phyloP scores from a whole-genome alignment of 805 yeast genomes.

The Hanseniaspora taiwanica region DNA sequence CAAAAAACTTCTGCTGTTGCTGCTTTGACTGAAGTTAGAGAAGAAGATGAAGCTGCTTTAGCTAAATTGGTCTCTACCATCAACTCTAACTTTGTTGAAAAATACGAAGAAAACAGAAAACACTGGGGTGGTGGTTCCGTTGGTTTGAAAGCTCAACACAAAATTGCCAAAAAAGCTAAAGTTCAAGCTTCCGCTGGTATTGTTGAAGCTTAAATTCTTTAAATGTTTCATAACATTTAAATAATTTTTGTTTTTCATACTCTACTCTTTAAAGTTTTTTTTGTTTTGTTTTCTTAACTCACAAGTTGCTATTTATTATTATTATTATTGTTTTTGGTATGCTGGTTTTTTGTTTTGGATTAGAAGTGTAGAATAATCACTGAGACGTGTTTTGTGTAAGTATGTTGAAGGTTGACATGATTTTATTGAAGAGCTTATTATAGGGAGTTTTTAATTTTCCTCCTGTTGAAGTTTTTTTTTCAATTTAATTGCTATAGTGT shows the following conservation, averaged over 20 bases:
- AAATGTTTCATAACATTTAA: neutral
- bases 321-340: neutral
- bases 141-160: conserved; percentile 88
- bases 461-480: neutral
- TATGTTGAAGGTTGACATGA: conserved; percentile 1
- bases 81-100: conserved; percentile 84
- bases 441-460: conserved; percentile 1
- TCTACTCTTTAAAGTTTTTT: neutral
- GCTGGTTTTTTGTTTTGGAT: neutral
- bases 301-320: neutral
- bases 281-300: neutral
- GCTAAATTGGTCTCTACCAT: conserved; percentile 87
- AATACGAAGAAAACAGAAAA: conserved; percentile 91
- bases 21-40: conserved; percentile 87
- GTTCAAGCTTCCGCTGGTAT: conserved; percentile 25
- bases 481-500: neutral
- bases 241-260: neutral
- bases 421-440: neutral
- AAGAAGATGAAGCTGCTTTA: conserved; percentile 91
- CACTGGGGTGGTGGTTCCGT: conserved; percentile 99
- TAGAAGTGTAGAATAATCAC: neutral
- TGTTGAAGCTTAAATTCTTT: neutral
- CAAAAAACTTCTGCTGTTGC: conserved; percentile 95
- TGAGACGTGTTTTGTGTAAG: neutral
- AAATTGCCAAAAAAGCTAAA: conserved; percentile 64